Evolutionary conservation across 352 stramenopile genomes (phyloP), one percentile per base, ranked within the genome.

Genomic region (Paralagenidium karlingii): DNA sequence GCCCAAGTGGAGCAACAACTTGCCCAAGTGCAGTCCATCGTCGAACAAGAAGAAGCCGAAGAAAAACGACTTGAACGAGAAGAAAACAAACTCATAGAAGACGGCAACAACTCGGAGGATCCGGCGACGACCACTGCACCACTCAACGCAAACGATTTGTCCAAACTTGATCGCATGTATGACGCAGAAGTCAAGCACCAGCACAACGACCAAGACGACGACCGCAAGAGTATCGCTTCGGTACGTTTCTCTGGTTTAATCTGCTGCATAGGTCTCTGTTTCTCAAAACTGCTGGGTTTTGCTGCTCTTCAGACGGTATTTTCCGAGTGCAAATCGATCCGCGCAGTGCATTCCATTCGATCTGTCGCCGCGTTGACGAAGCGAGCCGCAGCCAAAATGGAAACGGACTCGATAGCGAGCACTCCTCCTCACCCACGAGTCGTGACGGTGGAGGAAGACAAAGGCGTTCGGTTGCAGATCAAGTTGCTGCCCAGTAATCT

Each of bases 401-500:
- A 58, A 6, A 49, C 26, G 24, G 34, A 28, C 2, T 55, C 45
- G 0, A 45, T 71, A 15, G 52, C 51, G n/a, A 67, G 50, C 20
- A 40, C 27, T 19, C 31, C 42, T 21, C 40, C 71, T n/a, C 40
- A 68, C n/a, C 86, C 89, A 24, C 63, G 77, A 11, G 57, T 95
- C 5, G 82, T 95, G 34, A 94, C 63, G 9, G 82, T 95, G 45
- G 81, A 92, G 37, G 80, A 96, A 44, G 83, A 95, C 47, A 59
- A 91, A 29, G 86, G 84, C 11, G 54, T 59, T 15, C 68, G 86
- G 22, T 62, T 95, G 60, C 68, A 84, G 37, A 86, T 94, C 53
- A 96, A 95, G 54, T 80, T 71, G 16, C 58, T 85, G 12, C 47
- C 85, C 12, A 94, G 83, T 47, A 96, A 96, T 49, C 62, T 96